Conservation (phyloP, 768 basidiomycete genomes). For the Imleria badia region DNA sequence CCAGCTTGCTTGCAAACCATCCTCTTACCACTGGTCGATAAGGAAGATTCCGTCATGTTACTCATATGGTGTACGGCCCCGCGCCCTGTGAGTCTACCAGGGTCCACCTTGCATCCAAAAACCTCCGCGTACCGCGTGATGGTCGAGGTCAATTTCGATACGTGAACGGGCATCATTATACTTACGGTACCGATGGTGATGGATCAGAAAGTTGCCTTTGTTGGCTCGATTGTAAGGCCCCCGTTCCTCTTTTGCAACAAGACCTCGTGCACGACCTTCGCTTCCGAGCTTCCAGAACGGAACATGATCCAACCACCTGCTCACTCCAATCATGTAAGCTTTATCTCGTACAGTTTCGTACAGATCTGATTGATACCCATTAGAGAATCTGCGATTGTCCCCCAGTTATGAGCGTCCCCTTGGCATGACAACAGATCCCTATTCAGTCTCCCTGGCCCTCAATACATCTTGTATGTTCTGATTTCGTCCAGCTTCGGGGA, state of each 20-base stretch:
- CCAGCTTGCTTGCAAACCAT: neutral
- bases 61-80: neutral
- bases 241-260: constrained; percentile 17
- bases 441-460: neutral
- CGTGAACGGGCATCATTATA: constrained; percentile 31
- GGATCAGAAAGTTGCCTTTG: constrained; percentile 25
- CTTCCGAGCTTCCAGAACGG: constrained; percentile 28
- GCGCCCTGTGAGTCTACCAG: constrained; percentile 1
- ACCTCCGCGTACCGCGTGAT: constrained; percentile 23
- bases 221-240: constrained; percentile 10
- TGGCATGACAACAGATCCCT: constrained; percentile 2
- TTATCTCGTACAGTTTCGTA: constrained; percentile 2
- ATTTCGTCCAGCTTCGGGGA: neutral
- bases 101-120: constrained; percentile 12
- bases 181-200: constrained; percentile 32
- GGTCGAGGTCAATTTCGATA: constrained; percentile 22
- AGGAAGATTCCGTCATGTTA: neutral
- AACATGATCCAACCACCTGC: constrained; percentile 19
- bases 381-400: neutral
- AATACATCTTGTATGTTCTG: neutral
- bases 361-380: neutral
- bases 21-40: constrained; percentile 2
- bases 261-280: constrained; percentile 22
- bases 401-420: constrained; percentile 5
- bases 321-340: constrained; percentile 19